These are phyloP conservation scores for Orbilia brochopaga DNA, from an alignment of 2,329 filamentous ascomycete species.

Conservation along the genomic window DNA sequence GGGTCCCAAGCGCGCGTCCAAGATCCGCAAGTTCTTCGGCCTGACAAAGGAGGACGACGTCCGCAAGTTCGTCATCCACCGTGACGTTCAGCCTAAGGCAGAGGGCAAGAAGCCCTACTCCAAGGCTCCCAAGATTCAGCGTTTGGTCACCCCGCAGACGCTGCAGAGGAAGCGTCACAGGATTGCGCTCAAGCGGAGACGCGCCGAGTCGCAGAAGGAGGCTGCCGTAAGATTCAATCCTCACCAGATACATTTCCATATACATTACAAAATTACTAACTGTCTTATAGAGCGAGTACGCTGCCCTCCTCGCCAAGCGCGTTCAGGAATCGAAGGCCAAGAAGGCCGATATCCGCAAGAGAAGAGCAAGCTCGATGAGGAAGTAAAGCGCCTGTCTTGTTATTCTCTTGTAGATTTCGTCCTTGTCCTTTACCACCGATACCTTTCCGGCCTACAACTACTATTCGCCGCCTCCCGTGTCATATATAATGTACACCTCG, in stretches of 20 bases:
- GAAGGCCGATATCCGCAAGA: constrained; percentile 94
- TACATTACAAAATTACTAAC: constrained; percentile 7
- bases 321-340: constrained; percentile 93
- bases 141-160: constrained; percentile 98
- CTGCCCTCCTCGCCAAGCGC: constrained; percentile 94
- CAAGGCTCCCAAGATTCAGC: constrained; percentile 99
- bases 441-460: background rate
- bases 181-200: constrained; percentile 96
- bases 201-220: constrained; percentile 96
- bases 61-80: constrained; percentile 99
- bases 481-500: constrained; percentile 4
- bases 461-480: background rate
- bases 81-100: constrained; percentile 94
- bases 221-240: constrained; percentile 78
- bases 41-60: constrained; percentile 99
- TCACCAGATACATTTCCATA: constrained; percentile 9
- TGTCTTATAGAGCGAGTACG: constrained; percentile 84
- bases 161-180: constrained; percentile 99
- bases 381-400: constrained; percentile 65
- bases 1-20: constrained; percentile 98
- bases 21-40: constrained; percentile 99
- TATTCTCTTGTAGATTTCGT: constrained; percentile 52
- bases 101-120: constrained; percentile 98
- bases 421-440: constrained; percentile 14
- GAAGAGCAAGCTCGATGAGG: constrained; percentile 92